phyloP scores from a whole-genome alignment of 495 filamentous ascomycete species.

The Letharia columbiana region DNA sequence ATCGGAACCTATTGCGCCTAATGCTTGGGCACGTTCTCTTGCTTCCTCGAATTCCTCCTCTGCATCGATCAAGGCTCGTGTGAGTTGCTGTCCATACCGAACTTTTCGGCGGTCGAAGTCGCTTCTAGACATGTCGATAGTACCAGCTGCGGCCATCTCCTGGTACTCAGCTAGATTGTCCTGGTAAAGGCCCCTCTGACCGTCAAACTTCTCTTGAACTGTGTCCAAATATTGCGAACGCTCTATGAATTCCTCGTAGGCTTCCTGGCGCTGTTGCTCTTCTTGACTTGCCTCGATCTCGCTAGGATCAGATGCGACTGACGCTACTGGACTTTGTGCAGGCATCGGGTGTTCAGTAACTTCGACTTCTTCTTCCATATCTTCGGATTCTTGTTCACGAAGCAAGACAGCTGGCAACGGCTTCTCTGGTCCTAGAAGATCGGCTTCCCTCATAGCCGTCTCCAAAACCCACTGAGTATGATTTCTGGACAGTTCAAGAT shows the following conservation, averaged over 20 bases:
- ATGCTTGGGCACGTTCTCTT: background rate
- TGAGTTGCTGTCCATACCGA: constrained; percentile 1
- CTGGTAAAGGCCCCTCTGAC: too few species aligned
- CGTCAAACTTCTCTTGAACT: too few species aligned
- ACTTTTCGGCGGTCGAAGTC: constrained; percentile 2
- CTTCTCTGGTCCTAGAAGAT: background rate
- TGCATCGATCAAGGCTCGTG: constrained; percentile 12
- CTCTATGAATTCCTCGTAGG: constrained; percentile 7
- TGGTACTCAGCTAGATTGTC: too few species aligned
- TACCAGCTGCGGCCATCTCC: too few species aligned
- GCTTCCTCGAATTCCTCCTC: background rate
- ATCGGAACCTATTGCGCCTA: background rate
- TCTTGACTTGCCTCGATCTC: too few species aligned
- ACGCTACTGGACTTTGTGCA: background rate
- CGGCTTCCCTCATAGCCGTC: constrained; percentile 6
- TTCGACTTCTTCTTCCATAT: background rate
- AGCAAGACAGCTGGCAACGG: background rate
- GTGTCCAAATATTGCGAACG: background rate
- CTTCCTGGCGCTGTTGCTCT: too few species aligned
- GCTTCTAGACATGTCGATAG: constrained; percentile 8
- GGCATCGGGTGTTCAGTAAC: background rate
- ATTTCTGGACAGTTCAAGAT: background rate
- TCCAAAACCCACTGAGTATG: constrained; percentile 1
- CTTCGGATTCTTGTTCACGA: background rate
- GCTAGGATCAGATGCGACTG: background rate